Evolutionary conservation across 495 filamentous ascomycete species (phyloP).

Genomic region (Oidiodendron maius): DNA sequence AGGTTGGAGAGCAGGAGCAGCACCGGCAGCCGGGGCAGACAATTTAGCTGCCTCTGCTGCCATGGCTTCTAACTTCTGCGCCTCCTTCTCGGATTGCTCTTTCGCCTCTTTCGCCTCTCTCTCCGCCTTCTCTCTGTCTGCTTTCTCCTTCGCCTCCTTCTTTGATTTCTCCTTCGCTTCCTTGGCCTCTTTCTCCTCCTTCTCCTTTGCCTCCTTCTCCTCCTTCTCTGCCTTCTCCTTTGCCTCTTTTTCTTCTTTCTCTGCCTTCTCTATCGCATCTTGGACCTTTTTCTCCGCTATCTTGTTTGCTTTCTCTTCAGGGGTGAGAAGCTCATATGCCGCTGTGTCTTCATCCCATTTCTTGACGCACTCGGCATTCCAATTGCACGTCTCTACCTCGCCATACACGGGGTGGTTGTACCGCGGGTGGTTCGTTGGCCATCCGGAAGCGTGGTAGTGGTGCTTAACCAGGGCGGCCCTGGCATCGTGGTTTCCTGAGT

Average conservation of each 20-base stretch:
- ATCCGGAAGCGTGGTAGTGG: slow-evolving; percentile 59
- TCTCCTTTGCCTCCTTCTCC: too few species aligned
- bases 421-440: slow-evolving; percentile 50
- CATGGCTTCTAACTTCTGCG: too few species aligned
- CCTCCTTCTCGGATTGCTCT: too few species aligned
- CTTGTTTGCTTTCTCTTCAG: slow-evolving; percentile 40
- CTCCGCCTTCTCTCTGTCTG: too few species aligned
- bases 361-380: slow-evolving; percentile 50
- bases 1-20: too few species aligned
- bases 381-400: slow-evolving; percentile 59
- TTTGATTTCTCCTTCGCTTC: too few species aligned
- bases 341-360: slow-evolving; percentile 49
- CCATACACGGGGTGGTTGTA: slow-evolving; percentile 53
- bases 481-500: slow-evolving; percentile 56
- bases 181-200: too few species aligned
- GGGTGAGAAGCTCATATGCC: slow-evolving; percentile 37
- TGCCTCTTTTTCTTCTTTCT: not conserved
- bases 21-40: too few species aligned
- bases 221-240: too few species aligned
- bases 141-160: too few species aligned
- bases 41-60: too few species aligned
- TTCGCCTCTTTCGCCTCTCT: too few species aligned
- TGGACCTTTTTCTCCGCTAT: slow-evolving; percentile 33
- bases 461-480: slow-evolving; percentile 53
- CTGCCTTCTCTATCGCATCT: slow-evolving; percentile 7